Conservation (phyloP, 1,284 basidiomycete species). For the Cystobasidium sp. region DNA sequence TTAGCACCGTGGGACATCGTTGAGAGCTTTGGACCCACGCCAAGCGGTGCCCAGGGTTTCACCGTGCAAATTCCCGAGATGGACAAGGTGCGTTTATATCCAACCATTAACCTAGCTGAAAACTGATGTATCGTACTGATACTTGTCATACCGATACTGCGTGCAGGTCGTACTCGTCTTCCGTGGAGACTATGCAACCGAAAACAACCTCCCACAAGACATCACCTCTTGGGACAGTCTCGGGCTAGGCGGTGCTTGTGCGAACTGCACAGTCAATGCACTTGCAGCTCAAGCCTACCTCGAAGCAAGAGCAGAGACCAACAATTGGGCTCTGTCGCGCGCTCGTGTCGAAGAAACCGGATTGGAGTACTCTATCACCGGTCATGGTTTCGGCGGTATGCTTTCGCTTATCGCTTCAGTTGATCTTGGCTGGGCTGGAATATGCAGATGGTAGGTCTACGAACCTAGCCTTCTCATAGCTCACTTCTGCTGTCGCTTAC, state of each 20-base stretch:
- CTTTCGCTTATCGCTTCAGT: slow-evolving; percentile 40
- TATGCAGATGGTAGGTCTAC: slow-evolving; percentile 28
- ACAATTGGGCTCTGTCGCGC: slow-evolving; percentile 41
- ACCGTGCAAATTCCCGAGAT: slow-evolving; percentile 43
- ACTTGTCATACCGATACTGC: background rate
- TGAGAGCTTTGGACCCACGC: slow-evolving; percentile 24
- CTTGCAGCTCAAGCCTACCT: slow-evolving; percentile 38
- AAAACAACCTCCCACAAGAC: slow-evolving; percentile 19
- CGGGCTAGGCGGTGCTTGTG: slow-evolving; percentile 39
- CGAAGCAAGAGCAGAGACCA: slow-evolving; percentile 42
- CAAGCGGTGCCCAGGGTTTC: slow-evolving; percentile 35
- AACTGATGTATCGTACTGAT: background rate
- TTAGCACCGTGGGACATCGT: slow-evolving; percentile 31
- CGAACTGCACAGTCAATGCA: slow-evolving; percentile 41
- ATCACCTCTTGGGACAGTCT: slow-evolving; percentile 22
- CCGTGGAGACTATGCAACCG: slow-evolving; percentile 41
- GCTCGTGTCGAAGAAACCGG: slow-evolving; percentile 35
- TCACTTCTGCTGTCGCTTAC: background rate
- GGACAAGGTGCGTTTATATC: slow-evolving; percentile 41
- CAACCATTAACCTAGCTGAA: too few relatives aligned
- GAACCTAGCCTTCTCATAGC: background rate
- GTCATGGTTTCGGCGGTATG: slow-evolving; percentile 44
- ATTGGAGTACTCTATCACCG: slow-evolving; percentile 26
- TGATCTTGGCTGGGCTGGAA: slow-evolving; percentile 41
- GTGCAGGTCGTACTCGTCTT: slow-evolving; percentile 44